Conservation (phyloP, 129 eudicot species). For the Gnaphalium uliginosum region DNA sequence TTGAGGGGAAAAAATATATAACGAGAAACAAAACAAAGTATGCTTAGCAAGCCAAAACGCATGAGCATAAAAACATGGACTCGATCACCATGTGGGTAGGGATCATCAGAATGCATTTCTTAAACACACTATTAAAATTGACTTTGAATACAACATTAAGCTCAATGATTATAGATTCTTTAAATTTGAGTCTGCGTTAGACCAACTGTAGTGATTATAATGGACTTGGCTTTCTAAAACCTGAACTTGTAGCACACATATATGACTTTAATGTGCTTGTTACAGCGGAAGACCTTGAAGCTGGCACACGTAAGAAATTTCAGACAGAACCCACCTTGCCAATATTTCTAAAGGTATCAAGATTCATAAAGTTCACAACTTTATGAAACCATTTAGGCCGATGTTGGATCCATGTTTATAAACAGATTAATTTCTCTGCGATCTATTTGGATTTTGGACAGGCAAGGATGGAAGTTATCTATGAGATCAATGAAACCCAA, state of each 20-base stretch:
- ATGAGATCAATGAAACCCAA: constrained; percentile 44
- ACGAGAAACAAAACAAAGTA: too few species aligned
- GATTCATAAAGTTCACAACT: constrained; percentile 15
- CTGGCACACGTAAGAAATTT: constrained; percentile 59
- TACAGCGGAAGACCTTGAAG: constrained; percentile 91
- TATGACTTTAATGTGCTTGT: constrained; percentile 13
- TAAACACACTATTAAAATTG: not conserved
- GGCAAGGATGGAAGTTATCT: constrained; percentile 52
- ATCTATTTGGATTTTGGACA: constrained; percentile 65
- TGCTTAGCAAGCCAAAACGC: not conserved
- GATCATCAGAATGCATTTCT: not conserved
- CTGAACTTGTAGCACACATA: not conserved
- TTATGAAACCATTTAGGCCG: not conserved
- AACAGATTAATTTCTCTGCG: constrained; percentile 39
- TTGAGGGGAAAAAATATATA: too few species aligned
- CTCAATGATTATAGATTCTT: not conserved
- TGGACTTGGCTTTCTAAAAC: not conserved
- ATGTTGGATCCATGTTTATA: not conserved
- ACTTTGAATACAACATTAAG: not conserved
- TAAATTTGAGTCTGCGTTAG: not conserved
- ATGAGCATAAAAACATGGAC: not conserved
- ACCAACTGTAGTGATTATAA: not conserved
- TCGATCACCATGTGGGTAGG: not conserved
- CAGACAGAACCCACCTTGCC: constrained; percentile 80
- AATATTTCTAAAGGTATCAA: constrained; percentile 72